These are phyloP conservation scores for Rosa multiflora DNA, from an alignment of 306 rosid species.

Conservation along the genomic window DNA sequence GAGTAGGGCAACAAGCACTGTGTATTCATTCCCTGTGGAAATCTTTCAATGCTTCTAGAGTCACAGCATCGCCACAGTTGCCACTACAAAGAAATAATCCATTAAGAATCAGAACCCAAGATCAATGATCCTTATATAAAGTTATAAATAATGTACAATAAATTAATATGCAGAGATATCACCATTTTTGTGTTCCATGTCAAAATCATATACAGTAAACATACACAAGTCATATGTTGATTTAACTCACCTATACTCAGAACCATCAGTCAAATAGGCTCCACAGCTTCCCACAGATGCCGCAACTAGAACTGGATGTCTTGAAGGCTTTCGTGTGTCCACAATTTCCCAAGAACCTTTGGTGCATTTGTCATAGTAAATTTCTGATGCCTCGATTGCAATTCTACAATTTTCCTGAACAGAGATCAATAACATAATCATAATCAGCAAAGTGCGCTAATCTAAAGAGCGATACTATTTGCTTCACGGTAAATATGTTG, in stretches of 20 bases:
- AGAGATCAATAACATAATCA: no score
- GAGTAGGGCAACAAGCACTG: no score
- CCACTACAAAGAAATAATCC: conserved; percentile 46
- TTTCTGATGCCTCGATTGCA: no score
- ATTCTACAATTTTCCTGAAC: no score
- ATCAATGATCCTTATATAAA: background rate
- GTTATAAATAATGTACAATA: conserved; percentile 1
- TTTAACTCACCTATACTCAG: conserved; percentile 50
- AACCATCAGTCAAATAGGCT: conserved; percentile 77
- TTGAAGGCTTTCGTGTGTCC: conserved; percentile 8
- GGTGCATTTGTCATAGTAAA: no score
- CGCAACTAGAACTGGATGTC: conserved; percentile 63
- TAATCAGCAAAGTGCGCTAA: no score
- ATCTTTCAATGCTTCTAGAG: conserved; percentile 58
- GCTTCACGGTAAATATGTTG: no score
- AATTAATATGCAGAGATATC: background rate
- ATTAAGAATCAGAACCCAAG: background rate
- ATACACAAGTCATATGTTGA: background rate
- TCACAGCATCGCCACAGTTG: conserved; percentile 27
- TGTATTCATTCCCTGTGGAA: conserved; percentile 52
- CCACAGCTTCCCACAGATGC: conserved; percentile 49
- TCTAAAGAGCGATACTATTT: no score
- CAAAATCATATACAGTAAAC: background rate
- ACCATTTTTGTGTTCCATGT: background rate
- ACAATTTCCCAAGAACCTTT: no score